phyloP scores from a whole-genome alignment of 257 asterid genomes.

The Avicennia marina region DNA sequence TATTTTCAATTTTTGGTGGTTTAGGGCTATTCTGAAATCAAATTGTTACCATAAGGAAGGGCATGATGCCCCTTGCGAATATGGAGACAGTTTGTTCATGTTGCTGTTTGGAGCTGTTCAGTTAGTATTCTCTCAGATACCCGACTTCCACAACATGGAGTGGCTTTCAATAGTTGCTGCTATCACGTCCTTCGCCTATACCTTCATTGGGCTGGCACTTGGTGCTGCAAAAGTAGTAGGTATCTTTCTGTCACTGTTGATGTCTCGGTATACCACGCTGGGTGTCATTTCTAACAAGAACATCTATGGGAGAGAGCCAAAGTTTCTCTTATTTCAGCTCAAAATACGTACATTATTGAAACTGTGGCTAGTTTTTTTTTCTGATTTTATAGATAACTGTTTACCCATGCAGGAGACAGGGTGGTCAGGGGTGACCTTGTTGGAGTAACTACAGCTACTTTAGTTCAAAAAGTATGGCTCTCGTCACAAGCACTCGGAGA shows the following conservation, averaged over 20 bases:
- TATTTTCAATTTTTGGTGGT: slow-evolving; percentile 5
- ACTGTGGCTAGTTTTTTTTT: slow-evolving; percentile 22
- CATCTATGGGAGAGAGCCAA: too few species aligned
- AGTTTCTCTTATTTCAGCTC: too few species aligned
- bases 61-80: slow-evolving; percentile 55
- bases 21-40: slow-evolving; percentile 76
- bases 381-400: too few species aligned
- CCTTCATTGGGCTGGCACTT: slow-evolving; percentile 64
- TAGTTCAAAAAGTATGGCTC: slow-evolving; percentile 50
- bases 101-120: slow-evolving; percentile 60
- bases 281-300: too few species aligned
- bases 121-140: slow-evolving; percentile 69
- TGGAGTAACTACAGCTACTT: slow-evolving; percentile 45
- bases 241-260: slow-evolving; percentile 13
- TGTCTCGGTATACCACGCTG: neutral
- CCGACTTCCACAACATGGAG: slow-evolving; percentile 57
- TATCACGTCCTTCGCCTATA: slow-evolving; percentile 70
- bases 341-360: too few species aligned
- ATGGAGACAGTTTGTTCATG: slow-evolving; percentile 36
- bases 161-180: slow-evolving; percentile 80
- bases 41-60: slow-evolving; percentile 76
- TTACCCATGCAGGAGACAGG: neutral
- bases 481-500: slow-evolving; percentile 65
- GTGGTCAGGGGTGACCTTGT: slow-evolving; percentile 40
- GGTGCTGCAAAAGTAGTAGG: slow-evolving; percentile 67